A percentile compares a stretch with the other conserved stretches of the same genome.
Conservation (phyloP, 495 filamentous ascomycete genomes). For the Daldinia childiae region DNA sequence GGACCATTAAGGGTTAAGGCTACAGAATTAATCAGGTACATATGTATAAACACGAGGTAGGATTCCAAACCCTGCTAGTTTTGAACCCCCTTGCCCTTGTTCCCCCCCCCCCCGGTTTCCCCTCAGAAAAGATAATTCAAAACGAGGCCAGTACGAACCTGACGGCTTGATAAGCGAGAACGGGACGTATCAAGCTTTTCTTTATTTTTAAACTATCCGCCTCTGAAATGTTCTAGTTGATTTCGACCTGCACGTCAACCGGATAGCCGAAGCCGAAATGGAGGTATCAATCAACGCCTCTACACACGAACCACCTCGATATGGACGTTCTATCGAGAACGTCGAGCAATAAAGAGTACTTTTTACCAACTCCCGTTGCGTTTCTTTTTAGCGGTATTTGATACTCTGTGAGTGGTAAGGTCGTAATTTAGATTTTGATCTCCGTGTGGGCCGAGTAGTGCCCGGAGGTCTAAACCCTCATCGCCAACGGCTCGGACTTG, state of each 20-base stretch:
- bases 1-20: neutral
- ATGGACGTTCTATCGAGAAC: neutral
- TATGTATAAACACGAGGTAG: slow-evolving; percentile 20
- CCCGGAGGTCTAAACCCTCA: neutral
- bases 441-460: neutral
- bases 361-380: neutral
- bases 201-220: too few species aligned
- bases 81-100: neutral
- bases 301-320: too few species aligned
- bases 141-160: neutral
- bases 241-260: neutral
- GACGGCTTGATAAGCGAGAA: neutral
- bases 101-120: neutral
- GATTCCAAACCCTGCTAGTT: slow-evolving; percentile 20
- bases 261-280: neutral
- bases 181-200: neutral
- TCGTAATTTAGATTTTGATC: neutral
- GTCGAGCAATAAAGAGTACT: neutral
- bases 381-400: neutral
- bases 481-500: neutral
- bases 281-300: too few species aligned
- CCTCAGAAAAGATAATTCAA: neutral
- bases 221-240: neutral
- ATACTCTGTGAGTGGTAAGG: neutral
- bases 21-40: neutral